Conservation (phyloP, 1,139 yeast species). For the Diutina sp. region DNA sequence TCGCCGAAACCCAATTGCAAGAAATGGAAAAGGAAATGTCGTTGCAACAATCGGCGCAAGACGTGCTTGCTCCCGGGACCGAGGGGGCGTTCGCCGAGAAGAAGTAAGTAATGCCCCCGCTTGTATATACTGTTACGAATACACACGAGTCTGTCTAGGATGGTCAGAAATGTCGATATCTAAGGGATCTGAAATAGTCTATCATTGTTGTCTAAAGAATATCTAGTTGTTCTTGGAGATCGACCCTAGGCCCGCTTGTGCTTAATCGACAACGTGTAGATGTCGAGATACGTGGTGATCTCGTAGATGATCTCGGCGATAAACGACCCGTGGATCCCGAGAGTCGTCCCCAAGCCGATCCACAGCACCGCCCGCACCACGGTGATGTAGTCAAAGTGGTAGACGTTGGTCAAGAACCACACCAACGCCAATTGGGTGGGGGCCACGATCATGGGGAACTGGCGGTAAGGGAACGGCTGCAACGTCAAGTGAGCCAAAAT, state of each 20-base stretch:
- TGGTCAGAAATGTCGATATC: background rate
- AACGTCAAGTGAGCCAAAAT: conserved; percentile 78
- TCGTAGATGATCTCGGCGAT: conserved; percentile 74
- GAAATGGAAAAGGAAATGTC: conserved; percentile 92
- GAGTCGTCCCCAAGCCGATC: conserved; percentile 61
- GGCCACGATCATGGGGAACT: conserved; percentile 64
- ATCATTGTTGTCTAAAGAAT: background rate
- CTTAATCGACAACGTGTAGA: conserved; percentile 75
- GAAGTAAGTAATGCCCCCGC: conserved; percentile 4
- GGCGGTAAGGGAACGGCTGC: conserved; percentile 62
- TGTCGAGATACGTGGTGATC: conserved; percentile 72
- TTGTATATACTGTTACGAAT: conserved; percentile 4
- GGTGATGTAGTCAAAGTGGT: conserved; percentile 23
- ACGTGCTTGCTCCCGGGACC: conserved; percentile 68
- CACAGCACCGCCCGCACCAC: conserved; percentile 43
- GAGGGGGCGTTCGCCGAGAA: conserved; percentile 39
- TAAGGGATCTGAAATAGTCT: background rate
- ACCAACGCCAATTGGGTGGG: conserved; percentile 36
- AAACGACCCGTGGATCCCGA: conserved; percentile 72
- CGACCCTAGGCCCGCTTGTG: conserved; percentile 40
- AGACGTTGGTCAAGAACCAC: conserved; percentile 18
- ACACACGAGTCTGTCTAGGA: background rate
- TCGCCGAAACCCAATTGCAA: conserved; percentile 84
- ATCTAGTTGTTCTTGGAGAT: background rate
- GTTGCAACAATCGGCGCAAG: conserved; percentile 76